Base-by-base conservation (phyloP, 2,329 filamentous ascomycete species). In the Ceratocystis lukuohia region DNA sequence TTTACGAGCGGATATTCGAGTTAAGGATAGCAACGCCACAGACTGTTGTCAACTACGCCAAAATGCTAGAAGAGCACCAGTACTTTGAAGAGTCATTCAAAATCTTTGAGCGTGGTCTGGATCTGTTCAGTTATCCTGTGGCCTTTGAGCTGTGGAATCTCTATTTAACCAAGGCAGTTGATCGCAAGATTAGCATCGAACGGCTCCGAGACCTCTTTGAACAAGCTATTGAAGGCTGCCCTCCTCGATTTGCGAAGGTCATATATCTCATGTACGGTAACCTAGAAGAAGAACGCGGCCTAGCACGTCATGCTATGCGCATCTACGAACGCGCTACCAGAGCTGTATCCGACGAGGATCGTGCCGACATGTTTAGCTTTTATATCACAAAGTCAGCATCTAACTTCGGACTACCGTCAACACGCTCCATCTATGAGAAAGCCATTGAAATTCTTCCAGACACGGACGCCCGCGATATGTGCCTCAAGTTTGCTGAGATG, bases 61-160 rank as follows among this genome's bases (percentile, higher is more conserved):
- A 96, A 74, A 80, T 99, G 2, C 78, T 99, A 67, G 94, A 97
- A 74, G 94, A 97, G 74, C 84, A 96, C 76, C 87, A 91, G 68
- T 99, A 97, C 76, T 96, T 88, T 73, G 94, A 99, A 75, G 94
- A 99, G 72, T 95, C 89, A 1, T 99, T 97, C 85, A 97, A 97
- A 77, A 82, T 97, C 61, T 99, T 96, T 74, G 94, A 99, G 76
- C 86, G 94, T 68, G 94, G 94, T 1, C 80, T 99, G 46, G 94
- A 99, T 75, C 86, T 99, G n/a, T 99, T 99, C 81, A 96, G 87
- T 75, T 99, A 97, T 72, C 94, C 94, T 0, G 93, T 97, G 20
- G 94, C 94, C 17, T 99, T 99, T 75, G 94, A 99, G 78, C 81
- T 99, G 25, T 99, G 94, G 95, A 99, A 99, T 71, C 78, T 99